These are phyloP conservation scores for Sporothrix humicola DNA, from an alignment of 2,329 filamentous ascomycete genomes.

Conservation along the genomic window DNA sequence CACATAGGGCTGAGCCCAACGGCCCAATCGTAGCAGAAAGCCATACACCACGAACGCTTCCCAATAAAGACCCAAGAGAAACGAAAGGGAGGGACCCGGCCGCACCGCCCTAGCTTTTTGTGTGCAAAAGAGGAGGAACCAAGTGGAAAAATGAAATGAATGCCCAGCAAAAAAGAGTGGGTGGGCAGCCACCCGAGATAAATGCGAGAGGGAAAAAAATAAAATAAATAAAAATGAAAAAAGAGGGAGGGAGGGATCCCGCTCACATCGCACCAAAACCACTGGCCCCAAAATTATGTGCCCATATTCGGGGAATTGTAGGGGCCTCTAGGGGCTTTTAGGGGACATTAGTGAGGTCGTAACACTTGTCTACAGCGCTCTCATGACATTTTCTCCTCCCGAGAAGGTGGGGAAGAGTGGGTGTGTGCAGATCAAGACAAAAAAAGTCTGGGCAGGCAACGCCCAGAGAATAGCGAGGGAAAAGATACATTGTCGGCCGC, in stretches of 20 bases:
- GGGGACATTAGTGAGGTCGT: not conserved
- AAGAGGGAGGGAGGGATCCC: slow-evolving; percentile 30
- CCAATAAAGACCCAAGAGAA: not conserved
- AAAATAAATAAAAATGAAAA: not conserved
- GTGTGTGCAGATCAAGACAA: slow-evolving; percentile 17
- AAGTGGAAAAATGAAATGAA: slow-evolving; percentile 9
- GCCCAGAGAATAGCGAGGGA: not conserved
- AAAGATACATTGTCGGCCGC: slow-evolving; percentile 17
- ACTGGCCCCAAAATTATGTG: not conserved
- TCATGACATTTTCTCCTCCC: not conserved
- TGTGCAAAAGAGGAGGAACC: not conserved
- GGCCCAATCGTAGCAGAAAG: slow-evolving; percentile 8
- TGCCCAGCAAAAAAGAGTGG: not conserved
- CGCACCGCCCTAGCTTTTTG: slow-evolving; percentile 5
- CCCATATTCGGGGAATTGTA: not conserved
- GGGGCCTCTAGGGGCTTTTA: not conserved
- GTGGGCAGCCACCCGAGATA: slow-evolving; percentile 2
- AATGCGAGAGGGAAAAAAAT: not conserved
- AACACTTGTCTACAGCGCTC: slow-evolving; percentile 2
- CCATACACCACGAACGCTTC: slow-evolving; percentile 3
- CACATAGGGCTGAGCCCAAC: slow-evolving; percentile 37
- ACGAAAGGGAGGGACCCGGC: not conserved
- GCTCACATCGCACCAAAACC: slow-evolving; percentile 14
- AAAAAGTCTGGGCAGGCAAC: not conserved
- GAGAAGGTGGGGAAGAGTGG: slow-evolving; percentile 7